Base-by-base conservation (phyloP, 768 basidiomycete genomes). In the Boletus sp. region DNA sequence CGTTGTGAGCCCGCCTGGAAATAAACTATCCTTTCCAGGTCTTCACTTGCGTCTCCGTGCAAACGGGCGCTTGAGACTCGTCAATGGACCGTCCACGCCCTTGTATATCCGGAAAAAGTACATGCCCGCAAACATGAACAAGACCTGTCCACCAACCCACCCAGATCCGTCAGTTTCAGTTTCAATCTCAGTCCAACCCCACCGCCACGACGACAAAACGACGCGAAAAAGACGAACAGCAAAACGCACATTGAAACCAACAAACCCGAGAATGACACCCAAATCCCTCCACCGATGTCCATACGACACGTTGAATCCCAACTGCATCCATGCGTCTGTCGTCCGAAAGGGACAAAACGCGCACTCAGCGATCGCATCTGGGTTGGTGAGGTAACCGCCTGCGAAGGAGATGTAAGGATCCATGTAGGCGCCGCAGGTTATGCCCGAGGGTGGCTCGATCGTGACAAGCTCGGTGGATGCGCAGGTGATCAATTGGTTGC, bases 361-460 rank as follows among this genome's bases (percentile, higher is more conserved):
- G 64, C 87, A 90, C 41, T 63, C 68, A n/a, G 68, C 53, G 0
- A 79, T 78, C 4, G 83, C 80, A n/a, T 77, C 65, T 1, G 81
- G 75, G 58, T 87, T 79, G 23, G 73, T 61, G 29, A 89, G 67
- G 57, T 83, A 84, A 9, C 87, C 86, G 0, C 86, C 82, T 5
- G 75, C 72, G 1, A 58, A 41, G 0, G 66, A 53, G 15, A 85
- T 81, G 69, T 77, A 90, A 0, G 71, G 63, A 19, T 66, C 44
- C 64, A 87, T 70, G 65, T 81, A 90, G 4, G 73, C 54, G 4
- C 59, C 60, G 61, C 89, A 90, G 5, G 75, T 81, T 54, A 74
- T 60, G 2, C 82, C 84, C 1, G 69, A 55, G 1, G 83, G 81
- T 1, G 87, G 81, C 11, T 77, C 65, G 34, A 90, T 64, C 9